Base-by-base conservation (phyloP, 345 rosid genomes). In the Lenwebbia sp. region DNA sequence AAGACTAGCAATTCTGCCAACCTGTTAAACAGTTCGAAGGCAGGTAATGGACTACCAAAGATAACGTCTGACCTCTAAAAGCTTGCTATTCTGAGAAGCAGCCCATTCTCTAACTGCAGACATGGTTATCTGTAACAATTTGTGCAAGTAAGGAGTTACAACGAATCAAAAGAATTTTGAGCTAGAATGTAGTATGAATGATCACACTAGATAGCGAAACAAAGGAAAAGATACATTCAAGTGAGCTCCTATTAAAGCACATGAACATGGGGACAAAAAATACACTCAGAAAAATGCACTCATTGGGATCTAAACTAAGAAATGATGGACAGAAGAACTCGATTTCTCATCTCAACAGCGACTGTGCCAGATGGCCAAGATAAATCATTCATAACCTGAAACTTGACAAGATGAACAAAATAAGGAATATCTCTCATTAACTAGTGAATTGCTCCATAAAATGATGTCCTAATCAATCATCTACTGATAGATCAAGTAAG, bases 61-160 rank as follows among this genome's bases (percentile, higher is more conserved):
- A 82, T 57, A 82, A 88, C 91, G 51, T 19, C 81, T 70, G 87
- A 96, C 99, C 99, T 95, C 93, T 86, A 92, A 90, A 89, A 97
- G 96, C 90, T 92, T 93, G 83, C 91, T 85, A 85, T 93, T 92
- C 91, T 96, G 98, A 83, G 99, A 97, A 86, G 99, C 99, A 87
- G 99, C 99, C 99, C 99, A 96, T 91, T 97, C 99, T 88, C 98
- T 93, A 84, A 97, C 98, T 1, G 99, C 99, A 52, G 99, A 97
- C 99, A 97, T 96, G 33, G 99, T 96, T 89, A 97, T 97, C 99
- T 97, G 90, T 33, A 37, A 70, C 81, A 4, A 70, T 44, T 70
- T 37, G 81, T 15, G 7, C 47, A 37, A 70, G 81, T 19, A 70
- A 33, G 9, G 81, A 70, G 81, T 89, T 84, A 85, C 89, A 17